These are phyloP conservation scores for Cyberlindnera misumaiensis DNA, from an alignment of 805 yeast genomes.

Conservation along the genomic window DNA sequence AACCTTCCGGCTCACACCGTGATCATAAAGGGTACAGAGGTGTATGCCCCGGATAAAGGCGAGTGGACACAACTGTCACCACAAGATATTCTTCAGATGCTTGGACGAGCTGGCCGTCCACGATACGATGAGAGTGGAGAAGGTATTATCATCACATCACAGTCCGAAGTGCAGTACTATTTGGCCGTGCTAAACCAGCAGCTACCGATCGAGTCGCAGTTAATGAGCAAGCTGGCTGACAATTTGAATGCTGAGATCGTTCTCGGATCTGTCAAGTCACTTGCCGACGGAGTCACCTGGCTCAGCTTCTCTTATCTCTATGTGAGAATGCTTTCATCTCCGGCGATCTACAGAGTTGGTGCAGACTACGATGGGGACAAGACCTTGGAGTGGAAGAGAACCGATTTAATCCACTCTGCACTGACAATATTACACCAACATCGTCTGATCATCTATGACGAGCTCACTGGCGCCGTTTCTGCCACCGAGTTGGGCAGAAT, in stretches of 20 bases:
- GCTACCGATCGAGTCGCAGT: slow-evolving; percentile 85
- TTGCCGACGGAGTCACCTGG: slow-evolving; percentile 76
- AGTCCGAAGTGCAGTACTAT: slow-evolving; percentile 79
- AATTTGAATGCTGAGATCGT: slow-evolving; percentile 82
- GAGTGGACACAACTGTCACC: slow-evolving; percentile 89
- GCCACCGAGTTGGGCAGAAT: slow-evolving; percentile 74
- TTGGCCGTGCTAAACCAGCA: slow-evolving; percentile 88
- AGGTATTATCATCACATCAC: slow-evolving; percentile 87
- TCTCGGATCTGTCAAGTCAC: slow-evolving; percentile 51
- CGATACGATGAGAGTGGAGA: slow-evolving; percentile 88
- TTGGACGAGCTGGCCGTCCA: slow-evolving; percentile 98
- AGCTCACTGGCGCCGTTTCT: slow-evolving; percentile 37
- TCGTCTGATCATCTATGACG: slow-evolving; percentile 56
- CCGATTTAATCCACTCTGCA: slow-evolving; percentile 74
- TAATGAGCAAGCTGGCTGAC: slow-evolving; percentile 66
- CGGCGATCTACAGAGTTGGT: slow-evolving; percentile 70
- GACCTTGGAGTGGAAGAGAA: slow-evolving; percentile 43
- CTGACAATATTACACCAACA: slow-evolving; percentile 48
- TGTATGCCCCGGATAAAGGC: slow-evolving; percentile 87
- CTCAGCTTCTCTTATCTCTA: slow-evolving; percentile 70
- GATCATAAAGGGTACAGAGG: slow-evolving; percentile 86
- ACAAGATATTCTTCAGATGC: slow-evolving; percentile 92
- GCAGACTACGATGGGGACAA: slow-evolving; percentile 50
- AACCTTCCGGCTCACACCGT: slow-evolving; percentile 94
- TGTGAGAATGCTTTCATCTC: slow-evolving; percentile 70